phyloP scores from a whole-genome alignment of 768 basidiomycete genomes.

The Leccinum pellstonianum region DNA sequence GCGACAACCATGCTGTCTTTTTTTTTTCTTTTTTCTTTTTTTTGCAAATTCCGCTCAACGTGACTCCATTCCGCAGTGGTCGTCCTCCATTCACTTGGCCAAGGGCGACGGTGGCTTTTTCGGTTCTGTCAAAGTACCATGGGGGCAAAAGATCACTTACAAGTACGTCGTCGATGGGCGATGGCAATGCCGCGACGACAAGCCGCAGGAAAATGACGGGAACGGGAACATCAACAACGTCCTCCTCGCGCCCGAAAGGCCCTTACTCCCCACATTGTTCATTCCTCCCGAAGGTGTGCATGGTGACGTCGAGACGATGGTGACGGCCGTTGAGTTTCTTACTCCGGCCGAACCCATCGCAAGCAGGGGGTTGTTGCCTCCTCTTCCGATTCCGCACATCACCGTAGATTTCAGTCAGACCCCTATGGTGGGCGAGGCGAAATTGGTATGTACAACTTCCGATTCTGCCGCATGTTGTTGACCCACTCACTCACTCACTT shows the following conservation, averaged over 20 bases:
- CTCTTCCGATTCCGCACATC: slow-evolving; percentile 21
- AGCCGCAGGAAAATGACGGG: slow-evolving; percentile 59
- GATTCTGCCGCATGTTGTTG: background rate
- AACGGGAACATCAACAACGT: slow-evolving; percentile 73
- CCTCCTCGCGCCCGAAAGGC: slow-evolving; percentile 51
- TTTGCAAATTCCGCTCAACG: slow-evolving; percentile 6
- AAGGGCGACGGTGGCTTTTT: slow-evolving; percentile 57
- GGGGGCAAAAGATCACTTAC: slow-evolving; percentile 62
- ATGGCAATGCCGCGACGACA: slow-evolving; percentile 55
- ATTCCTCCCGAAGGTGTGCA: background rate
- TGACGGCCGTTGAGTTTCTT: slow-evolving; percentile 26
- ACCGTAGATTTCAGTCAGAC: slow-evolving; percentile 25
- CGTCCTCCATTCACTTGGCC: slow-evolving; percentile 51
- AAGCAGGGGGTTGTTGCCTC: slow-evolving; percentile 9
- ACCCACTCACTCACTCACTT: background rate
- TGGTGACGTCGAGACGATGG: slow-evolving; percentile 23
- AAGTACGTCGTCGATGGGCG: slow-evolving; percentile 79
- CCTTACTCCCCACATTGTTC: slow-evolving; percentile 19
- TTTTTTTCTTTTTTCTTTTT: background rate
- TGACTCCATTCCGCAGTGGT: slow-evolving; percentile 46
- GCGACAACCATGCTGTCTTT: slow-evolving; percentile 19
- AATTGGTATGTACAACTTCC: slow-evolving; percentile 13
- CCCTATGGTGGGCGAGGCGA: slow-evolving; percentile 25
- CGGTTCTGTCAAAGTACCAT: slow-evolving; percentile 54
- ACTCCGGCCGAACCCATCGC: slow-evolving; percentile 12